Conservation (phyloP, 2,329 filamentous ascomycete species). For the Penicillium sp. region DNA sequence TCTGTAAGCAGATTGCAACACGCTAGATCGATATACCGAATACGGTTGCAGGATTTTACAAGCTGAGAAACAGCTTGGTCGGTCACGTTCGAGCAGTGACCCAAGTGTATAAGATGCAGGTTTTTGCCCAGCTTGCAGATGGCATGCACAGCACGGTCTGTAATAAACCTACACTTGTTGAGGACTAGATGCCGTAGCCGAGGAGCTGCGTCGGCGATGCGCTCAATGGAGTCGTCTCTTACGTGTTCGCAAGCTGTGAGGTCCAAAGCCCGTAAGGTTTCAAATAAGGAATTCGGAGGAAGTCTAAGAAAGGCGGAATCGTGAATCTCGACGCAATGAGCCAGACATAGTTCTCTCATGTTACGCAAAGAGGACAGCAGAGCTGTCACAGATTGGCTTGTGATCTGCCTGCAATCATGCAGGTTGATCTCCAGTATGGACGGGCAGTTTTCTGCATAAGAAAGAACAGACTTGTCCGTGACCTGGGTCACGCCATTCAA, state of each 20-base stretch:
- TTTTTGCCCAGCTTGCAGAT: slow-evolving; percentile 93
- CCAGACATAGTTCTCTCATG: slow-evolving; percentile 84
- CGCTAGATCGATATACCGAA: slow-evolving; percentile 96
- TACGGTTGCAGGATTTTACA: slow-evolving; percentile 82
- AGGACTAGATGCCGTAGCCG: slow-evolving; percentile 88
- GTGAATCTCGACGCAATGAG: slow-evolving; percentile 77
- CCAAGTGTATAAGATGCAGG: slow-evolving; percentile 91
- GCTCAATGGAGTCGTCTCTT: slow-evolving; percentile 81
- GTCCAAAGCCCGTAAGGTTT: slow-evolving; percentile 88
- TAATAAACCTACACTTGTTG: slow-evolving; percentile 90
- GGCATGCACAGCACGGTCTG: slow-evolving; percentile 78
- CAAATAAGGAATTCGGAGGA: slow-evolving; percentile 65
- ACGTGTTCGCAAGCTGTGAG: slow-evolving; percentile 82
- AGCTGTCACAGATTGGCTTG: slow-evolving; percentile 76
- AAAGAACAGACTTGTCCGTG: slow-evolving; percentile 74
- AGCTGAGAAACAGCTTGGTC: slow-evolving; percentile 82
- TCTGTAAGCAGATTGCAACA: slow-evolving; percentile 90
- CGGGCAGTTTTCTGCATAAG: slow-evolving; percentile 82
- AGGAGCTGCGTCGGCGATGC: slow-evolving; percentile 81
- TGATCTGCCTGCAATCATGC: slow-evolving; percentile 75
- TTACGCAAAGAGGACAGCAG: slow-evolving; percentile 74
- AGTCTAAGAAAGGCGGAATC: slow-evolving; percentile 84
- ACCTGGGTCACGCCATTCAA: slow-evolving; percentile 87
- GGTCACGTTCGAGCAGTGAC: slow-evolving; percentile 88
- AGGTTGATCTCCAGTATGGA: slow-evolving; percentile 96